Evolutionary conservation across 352 stramenopile species (phyloP), one percentile per base, ranked within the genome.

Genomic region (Phytophthora citricola): DNA sequence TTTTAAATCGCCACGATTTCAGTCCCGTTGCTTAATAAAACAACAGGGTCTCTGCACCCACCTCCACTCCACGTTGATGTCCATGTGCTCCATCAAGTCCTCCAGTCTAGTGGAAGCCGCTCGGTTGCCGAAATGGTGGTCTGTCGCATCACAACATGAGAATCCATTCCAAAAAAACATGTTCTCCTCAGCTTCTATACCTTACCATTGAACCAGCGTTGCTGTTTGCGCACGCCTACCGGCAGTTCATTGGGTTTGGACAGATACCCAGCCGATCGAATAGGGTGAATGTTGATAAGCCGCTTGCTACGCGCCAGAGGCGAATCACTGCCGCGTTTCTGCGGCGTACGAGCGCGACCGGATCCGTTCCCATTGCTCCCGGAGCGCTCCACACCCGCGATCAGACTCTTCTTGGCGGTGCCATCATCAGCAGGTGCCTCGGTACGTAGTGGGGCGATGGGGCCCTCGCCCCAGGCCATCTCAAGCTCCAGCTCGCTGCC

Each of bases 51-150:
- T 48, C 34, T 36, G 29, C 8, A 69, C 61, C 11, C 56, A 93
- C 84, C 79, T 89, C 87, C 87, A 95, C 31, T 95, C 84, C 32
- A 95, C 87, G 36, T 81, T 89, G n/a, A 95, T 88, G 29, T 81
- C 76, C 85, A 95, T 92, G 78, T 95, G 87, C 63, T 95, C 83
- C 87, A 95, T 92, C 39, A 95, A 69, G 50, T 95, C 87, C 47
- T 95, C 87, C 27, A 95, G 57, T 22, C 81, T 69, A 17, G 83
- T 91, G 3, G 85, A 87, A 7, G 83, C 85, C 9, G 75, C 73
- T 55, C 83, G 78, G 67, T 95, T 93, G 41, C 85, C 87, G 63
- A 95, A 91, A 52, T 95, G 87, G 47, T 95, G 84, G 58, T 95
- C 87, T 94, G 24, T 14, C 55, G 39, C 14, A 69, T 20, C 29